Base-by-base conservation (phyloP, 192 early-diverging fungal species). In the Umbelopsis sp. region DNA sequence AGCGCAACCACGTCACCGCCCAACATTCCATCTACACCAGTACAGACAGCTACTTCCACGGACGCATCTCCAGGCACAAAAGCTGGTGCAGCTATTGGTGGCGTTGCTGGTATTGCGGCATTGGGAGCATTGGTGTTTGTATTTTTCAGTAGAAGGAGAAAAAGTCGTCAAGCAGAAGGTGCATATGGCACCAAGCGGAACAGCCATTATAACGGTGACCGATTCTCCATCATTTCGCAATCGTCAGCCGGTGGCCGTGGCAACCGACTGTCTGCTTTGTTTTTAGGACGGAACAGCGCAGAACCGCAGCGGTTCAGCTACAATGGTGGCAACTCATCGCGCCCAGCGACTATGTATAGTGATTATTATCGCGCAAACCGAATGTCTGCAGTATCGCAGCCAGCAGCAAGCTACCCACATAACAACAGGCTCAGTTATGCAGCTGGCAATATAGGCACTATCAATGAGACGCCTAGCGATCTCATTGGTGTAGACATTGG, bases 41-140 rank as follows among this genome's bases (percentile, higher is more conserved):
- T 35, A 12, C 13, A 15, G 11, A 4, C 47, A 2, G 37, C n/a
- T 3, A 20, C 16, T 33, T 3, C 48, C 4, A 21, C 45, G 23
- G 48, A 41, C 0, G 10, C 67, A 0, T 69, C 67, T 20, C 49
- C 48, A 12, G 49, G 67, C 11, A 12, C 51, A 33, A 49, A 6
- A 11, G 67, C 67, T n/a, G 67, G 67, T 10, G 48, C 48, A 8
- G 27, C 67, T 48, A 37, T 69, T 41, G 67, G 49, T 22, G 35
- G 49, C 25, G 27, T 69, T 20, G 67, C 67, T 15, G 67, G 35
- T 11, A 15, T 30, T 10, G 67, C 67, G 16, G 33, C 51, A 37
- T 20, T 51, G 18, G 45, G 49, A 37, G 67, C 48, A 51, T 49
- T 52, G 9, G 10, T 69, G 16, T 51, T 69, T 5, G 48, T 69